Evolutionary conservation across 129 eudicot genomes (phyloP).

Genomic region (Tagetes erecta): DNA sequence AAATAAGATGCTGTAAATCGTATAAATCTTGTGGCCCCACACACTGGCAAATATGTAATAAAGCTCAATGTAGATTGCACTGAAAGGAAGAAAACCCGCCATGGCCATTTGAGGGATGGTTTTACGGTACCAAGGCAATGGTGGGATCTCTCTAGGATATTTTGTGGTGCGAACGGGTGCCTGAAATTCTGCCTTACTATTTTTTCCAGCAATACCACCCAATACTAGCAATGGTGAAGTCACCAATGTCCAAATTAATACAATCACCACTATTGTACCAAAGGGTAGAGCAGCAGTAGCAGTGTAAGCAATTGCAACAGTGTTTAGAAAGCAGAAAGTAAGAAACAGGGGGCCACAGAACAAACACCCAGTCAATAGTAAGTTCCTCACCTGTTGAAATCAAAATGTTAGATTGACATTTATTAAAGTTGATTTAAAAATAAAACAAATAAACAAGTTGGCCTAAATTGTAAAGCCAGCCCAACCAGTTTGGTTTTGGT

Average conservation of each 20-base stretch:
- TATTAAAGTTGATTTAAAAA: background rate
- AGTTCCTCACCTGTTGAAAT: constrained; percentile 55
- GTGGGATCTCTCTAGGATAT: constrained; percentile 81
- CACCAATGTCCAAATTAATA: constrained; percentile 69
- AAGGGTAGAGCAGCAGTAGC: constrained; percentile 79
- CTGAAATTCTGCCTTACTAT: constrained; percentile 76
- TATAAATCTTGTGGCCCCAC: constrained; percentile 87
- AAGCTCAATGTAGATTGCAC: constrained; percentile 82
- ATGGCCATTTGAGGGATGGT: constrained; percentile 88
- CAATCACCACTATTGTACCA: constrained; percentile 77
- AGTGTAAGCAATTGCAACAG: constrained; percentile 66
- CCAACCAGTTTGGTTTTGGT: background rate
- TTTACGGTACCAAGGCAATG: constrained; percentile 74
- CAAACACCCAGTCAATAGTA: constrained; percentile 63
- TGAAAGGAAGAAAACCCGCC: constrained; percentile 90
- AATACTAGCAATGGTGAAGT: constrained; percentile 75
- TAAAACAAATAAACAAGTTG: no score
- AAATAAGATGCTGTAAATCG: constrained; percentile 80
- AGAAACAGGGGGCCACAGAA: constrained; percentile 74
- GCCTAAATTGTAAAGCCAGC: background rate
- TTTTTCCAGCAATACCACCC: constrained; percentile 83
- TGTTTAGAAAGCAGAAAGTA: constrained; percentile 74
- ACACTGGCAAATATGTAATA: constrained; percentile 89
- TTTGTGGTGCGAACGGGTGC: constrained; percentile 80
- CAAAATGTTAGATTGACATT: background rate